Evolutionary conservation across 169 alveolate species (phyloP).

Genomic region (Cryptosporidium ryanae): DNA sequence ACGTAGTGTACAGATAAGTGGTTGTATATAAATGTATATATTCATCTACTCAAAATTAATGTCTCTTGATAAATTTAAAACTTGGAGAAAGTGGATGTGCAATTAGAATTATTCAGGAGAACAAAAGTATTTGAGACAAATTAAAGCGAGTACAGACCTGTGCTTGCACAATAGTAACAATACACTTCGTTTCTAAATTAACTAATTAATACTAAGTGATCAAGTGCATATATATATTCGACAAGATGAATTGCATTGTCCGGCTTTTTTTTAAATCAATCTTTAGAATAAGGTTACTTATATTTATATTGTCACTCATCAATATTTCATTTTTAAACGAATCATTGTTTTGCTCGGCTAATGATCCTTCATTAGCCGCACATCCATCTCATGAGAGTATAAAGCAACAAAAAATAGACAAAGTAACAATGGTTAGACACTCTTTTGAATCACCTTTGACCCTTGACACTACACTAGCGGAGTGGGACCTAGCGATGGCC

Average conservation of each 20-base stretch:
- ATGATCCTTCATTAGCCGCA: conserved; percentile 62
- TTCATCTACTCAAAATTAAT: not conserved
- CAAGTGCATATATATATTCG: no score
- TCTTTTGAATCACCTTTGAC: conserved; percentile 73
- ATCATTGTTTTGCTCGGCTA: not conserved
- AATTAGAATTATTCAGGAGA: no score
- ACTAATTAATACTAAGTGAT: no score
- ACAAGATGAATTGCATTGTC: no score
- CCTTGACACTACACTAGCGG: conserved; percentile 67
- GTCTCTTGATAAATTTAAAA: not conserved
- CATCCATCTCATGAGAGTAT: conserved; percentile 71
- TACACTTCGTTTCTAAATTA: no score
- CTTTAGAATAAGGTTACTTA: no score
- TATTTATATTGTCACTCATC: no score
- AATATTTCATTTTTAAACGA: not conserved
- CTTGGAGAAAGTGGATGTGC: not conserved
- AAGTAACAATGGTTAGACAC: conserved; percentile 62
- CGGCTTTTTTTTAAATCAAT: no score
- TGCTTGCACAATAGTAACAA: no score
- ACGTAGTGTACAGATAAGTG: no score
- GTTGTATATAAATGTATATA: not conserved
- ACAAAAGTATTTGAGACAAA: no score
- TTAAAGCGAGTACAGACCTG: no score
- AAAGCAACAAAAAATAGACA: conserved; percentile 60
- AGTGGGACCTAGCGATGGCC: conserved; percentile 80